Evolutionary conservation across 257 asterid genomes (phyloP).

Genomic region (Avicennia marina): DNA sequence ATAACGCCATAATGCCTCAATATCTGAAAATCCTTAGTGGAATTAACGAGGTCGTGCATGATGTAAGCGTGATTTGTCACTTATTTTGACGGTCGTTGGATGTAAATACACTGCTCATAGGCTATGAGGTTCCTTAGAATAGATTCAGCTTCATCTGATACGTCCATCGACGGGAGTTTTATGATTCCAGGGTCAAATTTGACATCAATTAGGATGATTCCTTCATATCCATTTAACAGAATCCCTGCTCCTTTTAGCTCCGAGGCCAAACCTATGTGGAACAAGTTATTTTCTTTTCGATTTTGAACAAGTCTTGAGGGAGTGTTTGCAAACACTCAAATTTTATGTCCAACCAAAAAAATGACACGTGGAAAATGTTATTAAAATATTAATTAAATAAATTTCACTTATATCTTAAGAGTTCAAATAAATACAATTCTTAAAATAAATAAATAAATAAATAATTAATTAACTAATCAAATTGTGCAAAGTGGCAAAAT

Average conservation of each 20-base stretch:
- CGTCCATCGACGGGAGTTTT: not conserved
- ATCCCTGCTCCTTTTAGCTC: slow-evolving; percentile 18
- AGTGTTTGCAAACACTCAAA: too few relatives aligned
- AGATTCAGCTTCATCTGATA: slow-evolving; percentile 3
- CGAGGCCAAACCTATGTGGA: not conserved
- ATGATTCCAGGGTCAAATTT: not conserved
- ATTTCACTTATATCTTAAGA: too few relatives aligned
- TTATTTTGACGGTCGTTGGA: not conserved
- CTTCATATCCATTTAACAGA: not conserved
- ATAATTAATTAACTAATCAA: too few relatives aligned
- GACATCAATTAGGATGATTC: not conserved
- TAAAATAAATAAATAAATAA: too few relatives aligned
- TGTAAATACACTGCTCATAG: slow-evolving; percentile 1
- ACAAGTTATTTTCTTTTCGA: not conserved
- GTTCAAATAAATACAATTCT: too few relatives aligned
- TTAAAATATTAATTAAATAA: too few relatives aligned
- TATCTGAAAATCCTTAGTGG: slow-evolving; percentile 8
- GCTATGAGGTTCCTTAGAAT: slow-evolving; percentile 9
- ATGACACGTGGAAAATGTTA: too few relatives aligned
- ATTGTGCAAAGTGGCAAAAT: too few relatives aligned
- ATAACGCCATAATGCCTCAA: slow-evolving; percentile 1
- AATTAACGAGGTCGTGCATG: slow-evolving; percentile 1
- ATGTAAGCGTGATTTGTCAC: slow-evolving; percentile 2
- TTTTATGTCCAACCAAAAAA: too few relatives aligned
- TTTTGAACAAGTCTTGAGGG: too few relatives aligned